Conservation (phyloP, 306 rosid genomes). For the Gynostemma pentaphyllum region DNA sequence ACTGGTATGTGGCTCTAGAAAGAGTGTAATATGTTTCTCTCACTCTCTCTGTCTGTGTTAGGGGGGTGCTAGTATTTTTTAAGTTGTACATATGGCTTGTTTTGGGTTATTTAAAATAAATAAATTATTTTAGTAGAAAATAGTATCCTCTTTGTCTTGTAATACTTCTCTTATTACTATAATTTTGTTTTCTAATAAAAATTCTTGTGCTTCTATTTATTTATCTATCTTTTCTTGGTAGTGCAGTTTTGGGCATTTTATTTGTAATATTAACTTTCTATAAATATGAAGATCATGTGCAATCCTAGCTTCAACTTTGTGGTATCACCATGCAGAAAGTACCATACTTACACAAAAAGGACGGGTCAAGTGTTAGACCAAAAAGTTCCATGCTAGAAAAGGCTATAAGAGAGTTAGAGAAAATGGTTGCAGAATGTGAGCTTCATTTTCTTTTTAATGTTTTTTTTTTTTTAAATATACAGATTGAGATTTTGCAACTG, state of each 20-base stretch:
- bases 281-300: no score
- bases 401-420: constrained; percentile 85
- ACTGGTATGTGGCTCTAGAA: background rate
- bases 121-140: background rate
- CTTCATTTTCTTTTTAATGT: constrained; percentile 10
- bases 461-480: constrained; percentile 5
- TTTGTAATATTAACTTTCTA: background rate
- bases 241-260: background rate
- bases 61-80: background rate
- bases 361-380: constrained; percentile 70
- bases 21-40: background rate
- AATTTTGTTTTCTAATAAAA: background rate
- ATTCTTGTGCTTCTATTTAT: background rate
- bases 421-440: constrained; percentile 97
- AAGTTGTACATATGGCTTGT: background rate
- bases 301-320: background rate
- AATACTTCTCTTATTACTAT: background rate
- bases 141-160: background rate
- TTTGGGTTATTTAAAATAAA: no score
- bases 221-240: background rate
- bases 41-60: background rate
- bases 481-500: constrained; percentile 13
- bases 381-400: constrained; percentile 80
- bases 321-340: constrained; percentile 49
- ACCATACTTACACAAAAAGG: constrained; percentile 51